Base-by-base conservation (phyloP, 306 rosid genomes). In the Quercus parvula region DNA sequence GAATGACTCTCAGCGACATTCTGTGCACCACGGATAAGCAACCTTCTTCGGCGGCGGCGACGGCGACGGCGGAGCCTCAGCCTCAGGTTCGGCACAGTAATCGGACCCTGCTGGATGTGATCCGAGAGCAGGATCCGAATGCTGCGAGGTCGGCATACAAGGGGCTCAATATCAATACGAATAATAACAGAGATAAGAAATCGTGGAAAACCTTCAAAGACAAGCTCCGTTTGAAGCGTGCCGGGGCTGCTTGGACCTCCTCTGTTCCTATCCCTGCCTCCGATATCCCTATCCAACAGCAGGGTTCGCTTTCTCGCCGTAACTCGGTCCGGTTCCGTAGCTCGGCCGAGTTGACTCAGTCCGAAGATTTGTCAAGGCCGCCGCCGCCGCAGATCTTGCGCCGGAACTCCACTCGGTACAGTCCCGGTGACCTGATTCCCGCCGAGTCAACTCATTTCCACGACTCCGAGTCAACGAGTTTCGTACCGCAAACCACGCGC, bases 161-260 rank as follows among this genome's bases (percentile, higher is more conserved):
- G 49, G 85, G 68, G 4, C 63, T 72, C 76, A 72, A 64, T 31
- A 79, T 74, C 20, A 87, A 83, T 78, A 80, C 73, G 1, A 51
- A 22, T 76, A 81, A 72, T 71, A 81, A 70, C 28, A 87, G 84
- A 71, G 95, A 93, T 44, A 87, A 81, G 41, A 88, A 81, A 78
- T 76, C 96, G 30, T 92, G 98, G 99, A 92, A 87, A 68, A 77
- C 84, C 51, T 89, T 95, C 84, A 92, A 81, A 66, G 96, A 92
- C 78, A 90, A 87, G 78, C 85, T 95, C 67, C 85, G 90, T 20
- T 86, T 91, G 11, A 92, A 90, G 70, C 90, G 89, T 17, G 81
- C 89, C 62, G 94, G 97, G 11, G 79, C 94, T 24, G 87, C 94
- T 80, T 91, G 97, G 98, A 81, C 86, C 52, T 85, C 94, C 17